Evolutionary conservation across 1,284 basidiomycete species (phyloP), one percentile per base, ranked within the genome.

Genomic region (Xerocomus cyaneibrunnescens): DNA sequence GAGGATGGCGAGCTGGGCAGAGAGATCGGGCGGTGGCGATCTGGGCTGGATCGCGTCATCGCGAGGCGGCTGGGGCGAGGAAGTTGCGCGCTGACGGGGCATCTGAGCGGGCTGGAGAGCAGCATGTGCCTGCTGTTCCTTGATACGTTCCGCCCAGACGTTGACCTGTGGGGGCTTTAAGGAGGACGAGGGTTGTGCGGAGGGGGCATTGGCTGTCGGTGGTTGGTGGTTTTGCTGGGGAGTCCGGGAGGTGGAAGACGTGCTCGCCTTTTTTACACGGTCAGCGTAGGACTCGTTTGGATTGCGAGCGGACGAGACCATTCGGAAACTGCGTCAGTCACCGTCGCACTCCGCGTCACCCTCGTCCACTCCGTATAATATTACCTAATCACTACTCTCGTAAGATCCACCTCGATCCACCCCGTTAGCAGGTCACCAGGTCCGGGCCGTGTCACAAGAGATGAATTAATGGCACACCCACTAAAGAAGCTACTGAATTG

Each of bases 251-350:
- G 41, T 5, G 5, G 50, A 39, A 7, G 55, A 46, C 34, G 51
- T 36, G 42, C 61, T 60, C 42, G 64, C 73, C 55, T 71, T 80
- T 72, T 77, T 85, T 49, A 80, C 82, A 55, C 77, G 76, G 55
- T 85, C 79, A 19, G 83, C 83, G 59, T 85, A 85, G 25, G 82
- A 83, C 45, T 80, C 71, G 50, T 66, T 65, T 57, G 70, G 72
- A 46, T 66, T 67, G 53, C 69, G 67, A 40, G 65, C 63, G 37
- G 70, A 63, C 47, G 75, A 71, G 57, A 72, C 67, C 76, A 76
- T 77, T 61, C 62, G 40, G 45, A 57, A 37, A 50, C 58, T 47
- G 60, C 58, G 60, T 53, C 64, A 51, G 62, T 50, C 57, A 42
- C 42, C 13, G 64, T 61, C 60, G 57, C 54, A 65, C 62, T 63